Evolutionary conservation across 768 basidiomycete genomes (phyloP), one percentile per base, ranked within the genome.

Genomic region (Macrocybe gigantea): DNA sequence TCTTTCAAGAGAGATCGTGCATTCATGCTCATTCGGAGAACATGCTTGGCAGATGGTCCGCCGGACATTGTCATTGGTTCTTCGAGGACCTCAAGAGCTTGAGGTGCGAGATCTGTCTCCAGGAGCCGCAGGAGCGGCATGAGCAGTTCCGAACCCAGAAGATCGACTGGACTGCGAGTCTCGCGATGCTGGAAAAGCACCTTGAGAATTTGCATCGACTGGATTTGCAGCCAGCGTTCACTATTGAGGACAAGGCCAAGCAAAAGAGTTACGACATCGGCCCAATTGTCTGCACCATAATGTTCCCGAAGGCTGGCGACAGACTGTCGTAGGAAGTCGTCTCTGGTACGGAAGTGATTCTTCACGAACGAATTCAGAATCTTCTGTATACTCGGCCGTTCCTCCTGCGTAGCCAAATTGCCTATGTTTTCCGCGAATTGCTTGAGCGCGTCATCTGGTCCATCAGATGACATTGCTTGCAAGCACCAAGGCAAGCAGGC

Each of bases 21-120:
- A 53, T 87, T 83, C 80, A 93, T 84, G 64, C 92, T 93, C 89
- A 94, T 92, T 5, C 90, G 80, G 15, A 94, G 72, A n/a, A 93
- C 88, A 54, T 91, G 86, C 50, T 86, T 86, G 1, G 90, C 88
- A 0, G 84, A 76, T 41, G 80, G 82, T 15, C 88, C 85, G 38
- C 83, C 80, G 1, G 81, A 80, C 67, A 93, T 85, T 13, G 76
- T 79, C 64, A 89, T 81, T 0, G 93, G 93, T 56, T 93, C 88
- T 56, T 96, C 93, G 5, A 97, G 75, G n/a, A 97, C 91, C 41
- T 94, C 93, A 41, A 97, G 74, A 1, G 93, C 93, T 52, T 88
- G 81, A 6, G 83, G 66, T 7, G 93, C 85, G 33, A 93, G 76
- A 53, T 93, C 88, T 2, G 89, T 90, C 55, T 88, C 85, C n/a